Evolutionary conservation across 2,329 filamentous ascomycete species (phyloP).

Genomic region (Xylariales sp.): DNA sequence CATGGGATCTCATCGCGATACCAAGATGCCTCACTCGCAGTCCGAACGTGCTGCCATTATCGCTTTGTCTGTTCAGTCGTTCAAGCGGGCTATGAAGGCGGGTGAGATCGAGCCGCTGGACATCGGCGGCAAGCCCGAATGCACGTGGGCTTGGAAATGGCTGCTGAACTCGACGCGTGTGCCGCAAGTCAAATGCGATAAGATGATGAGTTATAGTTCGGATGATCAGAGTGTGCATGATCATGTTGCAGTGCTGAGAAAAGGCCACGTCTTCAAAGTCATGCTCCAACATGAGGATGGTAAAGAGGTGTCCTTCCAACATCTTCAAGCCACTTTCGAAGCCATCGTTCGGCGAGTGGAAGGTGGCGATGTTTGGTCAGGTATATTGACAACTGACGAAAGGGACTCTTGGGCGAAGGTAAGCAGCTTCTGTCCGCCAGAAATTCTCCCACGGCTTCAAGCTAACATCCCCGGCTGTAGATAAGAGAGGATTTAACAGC

Average conservation of each 20-base stretch:
- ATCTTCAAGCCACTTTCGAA: constrained; percentile 8
- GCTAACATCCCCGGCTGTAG: constrained; percentile 7
- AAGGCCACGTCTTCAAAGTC: constrained; percentile 10
- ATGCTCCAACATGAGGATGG: constrained; percentile 7
- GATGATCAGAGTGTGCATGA: constrained; percentile 5
- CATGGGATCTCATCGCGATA: constrained; percentile 6
- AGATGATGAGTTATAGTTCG: constrained; percentile 3
- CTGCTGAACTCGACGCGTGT: constrained; percentile 10
- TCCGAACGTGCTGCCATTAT: constrained; percentile 9
- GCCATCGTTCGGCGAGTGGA: constrained; percentile 1
- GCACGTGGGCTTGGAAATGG: constrained; percentile 9
- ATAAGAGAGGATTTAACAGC: constrained; percentile 7
- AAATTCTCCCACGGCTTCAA: background rate
- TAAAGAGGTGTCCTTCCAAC: constrained; percentile 6
- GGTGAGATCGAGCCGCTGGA: constrained; percentile 7
- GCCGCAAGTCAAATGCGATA: constrained; percentile 9
- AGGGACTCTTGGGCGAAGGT: constrained; percentile 11
- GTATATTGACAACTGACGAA: constrained; percentile 7
- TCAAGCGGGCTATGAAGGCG: constrained; percentile 2
- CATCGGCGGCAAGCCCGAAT: constrained; percentile 7
- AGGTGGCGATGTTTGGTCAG: constrained; percentile 6
- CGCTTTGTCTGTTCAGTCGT: constrained; percentile 1
- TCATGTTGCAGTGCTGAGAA: constrained; percentile 8
- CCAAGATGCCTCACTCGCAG: constrained; percentile 3
- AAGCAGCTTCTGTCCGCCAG: background rate